These are phyloP conservation scores for Scedosporium dehoogii DNA, from an alignment of 2,329 filamentous ascomycete species.

Conservation along the genomic window DNA sequence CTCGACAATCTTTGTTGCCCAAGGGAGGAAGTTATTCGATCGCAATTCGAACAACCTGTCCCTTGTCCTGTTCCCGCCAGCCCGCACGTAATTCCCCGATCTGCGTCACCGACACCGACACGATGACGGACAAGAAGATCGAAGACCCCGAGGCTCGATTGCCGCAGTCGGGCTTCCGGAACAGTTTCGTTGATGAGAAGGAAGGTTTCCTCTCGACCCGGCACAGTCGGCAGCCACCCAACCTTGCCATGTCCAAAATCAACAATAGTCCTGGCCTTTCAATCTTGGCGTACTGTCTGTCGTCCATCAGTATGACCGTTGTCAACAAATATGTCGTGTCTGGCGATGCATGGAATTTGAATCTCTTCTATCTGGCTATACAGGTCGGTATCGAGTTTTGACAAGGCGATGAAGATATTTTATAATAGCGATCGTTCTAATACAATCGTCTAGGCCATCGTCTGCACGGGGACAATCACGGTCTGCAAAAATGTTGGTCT, in stretches of 20 bases:
- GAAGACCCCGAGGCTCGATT: conserved; percentile 67
- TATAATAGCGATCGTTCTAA: conserved; percentile 10
- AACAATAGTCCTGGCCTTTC: conserved; percentile 71
- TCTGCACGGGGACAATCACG: conserved; percentile 79
- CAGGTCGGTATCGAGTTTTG: conserved; percentile 55
- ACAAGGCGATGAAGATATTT: no score
- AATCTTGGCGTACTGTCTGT: conserved; percentile 81
- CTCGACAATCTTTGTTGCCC: background rate
- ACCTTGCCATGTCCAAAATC: conserved; percentile 34
- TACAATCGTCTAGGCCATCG: conserved; percentile 54
- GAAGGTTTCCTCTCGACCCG: conserved; percentile 33
- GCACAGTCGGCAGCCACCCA: conserved; percentile 4
- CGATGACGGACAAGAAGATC: conserved; percentile 84
- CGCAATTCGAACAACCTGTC: background rate
- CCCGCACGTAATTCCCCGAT: no score
- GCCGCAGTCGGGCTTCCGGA: conserved; percentile 27
- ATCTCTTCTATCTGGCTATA: conserved; percentile 86
- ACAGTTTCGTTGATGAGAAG: conserved; percentile 32
- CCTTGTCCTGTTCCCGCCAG: no score
- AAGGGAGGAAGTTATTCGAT: background rate
- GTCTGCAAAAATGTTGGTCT: conserved; percentile 70
- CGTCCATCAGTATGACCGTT: conserved; percentile 99
- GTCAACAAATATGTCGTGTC: conserved; percentile 98
- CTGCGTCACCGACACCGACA: background rate
- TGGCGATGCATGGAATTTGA: conserved; percentile 84